Evolutionary conservation across 495 filamentous ascomycete genomes (phyloP).

Genomic region (Apodospora peruviana): DNA sequence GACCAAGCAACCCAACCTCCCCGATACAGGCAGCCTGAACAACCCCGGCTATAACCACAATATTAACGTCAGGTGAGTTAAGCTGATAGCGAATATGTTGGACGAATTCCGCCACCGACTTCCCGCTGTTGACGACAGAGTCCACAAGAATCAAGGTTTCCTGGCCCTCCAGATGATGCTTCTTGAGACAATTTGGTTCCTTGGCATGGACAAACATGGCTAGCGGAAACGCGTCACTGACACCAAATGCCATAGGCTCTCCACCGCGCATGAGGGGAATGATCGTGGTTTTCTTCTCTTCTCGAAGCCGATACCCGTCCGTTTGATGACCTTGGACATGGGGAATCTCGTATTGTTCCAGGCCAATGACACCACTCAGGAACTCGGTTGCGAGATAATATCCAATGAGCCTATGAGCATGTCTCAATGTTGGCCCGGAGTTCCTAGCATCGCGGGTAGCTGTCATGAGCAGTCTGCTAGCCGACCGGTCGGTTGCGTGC

Average conservation of each 20-base stretch:
- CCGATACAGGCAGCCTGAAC: conserved; percentile 41
- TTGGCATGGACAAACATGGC: conserved; percentile 55
- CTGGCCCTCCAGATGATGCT: conserved; percentile 34
- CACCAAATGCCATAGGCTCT: conserved; percentile 60
- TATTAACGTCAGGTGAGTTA: conserved; percentile 29
- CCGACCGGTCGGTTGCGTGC: conserved; percentile 40
- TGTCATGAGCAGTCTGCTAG: conserved; percentile 53
- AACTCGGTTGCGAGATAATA: conserved; percentile 50
- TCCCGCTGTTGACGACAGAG: conserved; percentile 57
- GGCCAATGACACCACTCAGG: conserved; percentile 43
- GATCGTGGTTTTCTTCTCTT: conserved; percentile 51
- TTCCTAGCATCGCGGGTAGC: conserved; percentile 48
- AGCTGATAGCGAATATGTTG: conserved; percentile 39
- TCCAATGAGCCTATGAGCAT: conserved; percentile 48
- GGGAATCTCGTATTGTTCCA: conserved; percentile 45
- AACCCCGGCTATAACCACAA: conserved; percentile 55
- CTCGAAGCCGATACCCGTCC: conserved; percentile 44
- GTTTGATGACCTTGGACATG: conserved; percentile 50
- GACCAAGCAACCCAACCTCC: conserved; percentile 16
- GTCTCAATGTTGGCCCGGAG: conserved; percentile 40
- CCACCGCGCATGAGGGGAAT: conserved; percentile 62
- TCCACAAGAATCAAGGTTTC: conserved; percentile 53
- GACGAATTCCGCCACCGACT: conserved; percentile 49
- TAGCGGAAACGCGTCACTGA: conserved; percentile 49
- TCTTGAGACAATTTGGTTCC: conserved; percentile 38